phyloP scores from a whole-genome alignment of 2,329 filamentous ascomycete genomes.

The Trichophaea hybrida region DNA sequence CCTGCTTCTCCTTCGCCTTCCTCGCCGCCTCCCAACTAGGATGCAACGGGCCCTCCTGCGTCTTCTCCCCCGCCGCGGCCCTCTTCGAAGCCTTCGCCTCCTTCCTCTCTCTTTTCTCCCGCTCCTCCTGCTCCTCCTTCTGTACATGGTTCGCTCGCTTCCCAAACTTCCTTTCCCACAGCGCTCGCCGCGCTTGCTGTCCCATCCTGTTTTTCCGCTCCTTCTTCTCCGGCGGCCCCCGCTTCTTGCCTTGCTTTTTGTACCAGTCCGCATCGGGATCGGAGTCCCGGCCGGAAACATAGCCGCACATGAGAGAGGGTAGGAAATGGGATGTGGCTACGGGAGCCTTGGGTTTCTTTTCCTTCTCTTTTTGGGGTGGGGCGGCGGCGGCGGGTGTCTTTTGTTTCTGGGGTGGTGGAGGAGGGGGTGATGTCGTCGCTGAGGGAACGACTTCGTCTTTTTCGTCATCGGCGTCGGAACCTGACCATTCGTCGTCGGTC shows the following conservation, averaged over 20 bases:
- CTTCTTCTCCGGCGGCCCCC: conserved; percentile 23
- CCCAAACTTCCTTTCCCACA: conserved; percentile 70
- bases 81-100: conserved; percentile 37
- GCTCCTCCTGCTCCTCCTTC: conserved; percentile 27
- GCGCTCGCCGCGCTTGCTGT: conserved; percentile 61
- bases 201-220: conserved; percentile 58
- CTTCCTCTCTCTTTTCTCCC: conserved; percentile 32
- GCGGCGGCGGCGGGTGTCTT: conserved; percentile 2
- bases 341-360: conserved; percentile 19
- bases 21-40: conserved; percentile 47
- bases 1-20: conserved; percentile 42
- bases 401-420: conserved; percentile 2
- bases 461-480: conserved; percentile 7
- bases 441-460: background rate
- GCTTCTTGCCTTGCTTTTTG: conserved; percentile 28
- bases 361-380: conserved; percentile 17
- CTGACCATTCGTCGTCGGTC: conserved; percentile 15
- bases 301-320: conserved; percentile 63
- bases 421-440: too few species aligned
- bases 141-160: conserved; percentile 52
- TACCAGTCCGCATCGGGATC: conserved; percentile 47
- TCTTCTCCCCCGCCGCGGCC: conserved; percentile 32
- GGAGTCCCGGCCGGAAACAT: conserved; percentile 62
- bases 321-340: conserved; percentile 45
- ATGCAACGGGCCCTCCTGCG: conserved; percentile 42